Percentiles rank a stretch among this genome's conserved stretches.
Conservation (phyloP, 768 basidiomycete species). For the Hemileccinum impolitum region DNA sequence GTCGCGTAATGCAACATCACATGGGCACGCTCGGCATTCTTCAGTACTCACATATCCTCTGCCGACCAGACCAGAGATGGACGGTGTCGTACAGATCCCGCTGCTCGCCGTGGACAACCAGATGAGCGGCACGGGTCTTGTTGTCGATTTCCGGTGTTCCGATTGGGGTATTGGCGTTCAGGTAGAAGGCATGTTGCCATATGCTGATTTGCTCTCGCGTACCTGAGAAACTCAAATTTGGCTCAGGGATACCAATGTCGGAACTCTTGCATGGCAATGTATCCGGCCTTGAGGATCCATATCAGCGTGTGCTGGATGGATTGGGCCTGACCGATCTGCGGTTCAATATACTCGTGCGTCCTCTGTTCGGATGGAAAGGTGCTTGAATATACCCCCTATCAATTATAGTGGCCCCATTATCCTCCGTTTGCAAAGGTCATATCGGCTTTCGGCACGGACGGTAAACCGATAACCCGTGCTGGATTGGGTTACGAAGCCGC, state of each 20-base stretch:
- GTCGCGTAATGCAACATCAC: conserved; percentile 1
- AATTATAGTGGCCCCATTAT: conserved; percentile 26
- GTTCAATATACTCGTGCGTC: conserved; percentile 24
- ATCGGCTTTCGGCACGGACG: conserved; percentile 18
- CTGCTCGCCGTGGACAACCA: conserved; percentile 23
- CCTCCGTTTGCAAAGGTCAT: conserved; percentile 21
- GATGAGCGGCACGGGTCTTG: conserved; percentile 13
- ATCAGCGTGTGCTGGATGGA: conserved; percentile 22
- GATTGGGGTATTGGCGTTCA: conserved; percentile 24
- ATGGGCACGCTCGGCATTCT: background rate
- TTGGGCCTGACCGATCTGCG: conserved; percentile 13
- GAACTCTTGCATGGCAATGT: conserved; percentile 22
- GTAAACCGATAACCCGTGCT: conserved; percentile 19
- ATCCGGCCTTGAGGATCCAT: conserved; percentile 16
- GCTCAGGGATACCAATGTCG: conserved; percentile 24
- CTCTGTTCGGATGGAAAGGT: background rate
- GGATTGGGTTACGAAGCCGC: conserved; percentile 27
- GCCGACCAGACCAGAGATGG: conserved; percentile 16
- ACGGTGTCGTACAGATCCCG: conserved; percentile 21
- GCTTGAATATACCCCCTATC: background rate
- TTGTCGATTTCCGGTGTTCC: conserved; percentile 19
- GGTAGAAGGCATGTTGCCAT: conserved; percentile 15
- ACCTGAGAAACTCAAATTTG: background rate
- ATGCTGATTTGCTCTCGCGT: background rate
- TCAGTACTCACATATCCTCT: conserved; percentile 18